phyloP scores from a whole-genome alignment of 129 eudicot species.

The Pittosporum tobira region DNA sequence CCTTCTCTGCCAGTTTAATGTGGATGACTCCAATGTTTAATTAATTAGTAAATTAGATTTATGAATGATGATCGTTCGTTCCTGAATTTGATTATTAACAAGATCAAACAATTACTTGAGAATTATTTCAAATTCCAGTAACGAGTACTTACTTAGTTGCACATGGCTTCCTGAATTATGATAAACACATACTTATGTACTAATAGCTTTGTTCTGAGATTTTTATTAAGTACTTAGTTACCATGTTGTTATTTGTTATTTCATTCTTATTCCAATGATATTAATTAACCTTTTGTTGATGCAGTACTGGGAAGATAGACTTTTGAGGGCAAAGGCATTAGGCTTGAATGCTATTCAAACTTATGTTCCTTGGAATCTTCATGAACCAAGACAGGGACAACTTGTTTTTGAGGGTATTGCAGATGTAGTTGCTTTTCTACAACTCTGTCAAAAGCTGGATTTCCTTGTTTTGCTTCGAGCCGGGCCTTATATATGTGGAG shows the following conservation, averaged over 20 bases:
- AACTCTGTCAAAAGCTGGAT: conserved; percentile 73
- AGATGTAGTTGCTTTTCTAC: conserved; percentile 64
- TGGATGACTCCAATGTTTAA: no score
- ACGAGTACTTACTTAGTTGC: background rate
- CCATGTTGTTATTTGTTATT: background rate
- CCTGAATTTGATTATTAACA: no score
- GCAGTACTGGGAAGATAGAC: conserved; percentile 94
- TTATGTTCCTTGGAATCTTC: conserved; percentile 97
- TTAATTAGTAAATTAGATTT: no score
- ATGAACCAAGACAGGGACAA: conserved; percentile 76
- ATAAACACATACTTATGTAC: no score
- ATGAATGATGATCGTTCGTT: no score
- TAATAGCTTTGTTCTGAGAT: background rate
- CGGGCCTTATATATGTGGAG: conserved; percentile 97
- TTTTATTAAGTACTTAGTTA: background rate
- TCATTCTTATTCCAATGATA: background rate
- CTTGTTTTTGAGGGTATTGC: conserved; percentile 76
- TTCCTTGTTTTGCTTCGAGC: conserved; percentile 84
- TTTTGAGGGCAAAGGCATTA: conserved; percentile 87
- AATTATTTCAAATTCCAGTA: background rate
- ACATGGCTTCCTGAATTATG: no score
- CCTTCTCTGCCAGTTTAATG: background rate
- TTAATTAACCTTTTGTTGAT: conserved; percentile 1
- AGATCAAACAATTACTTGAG: background rate
- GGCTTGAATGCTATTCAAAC: conserved; percentile 95